These are phyloP conservation scores for Cruciata laevipes DNA, from an alignment of 257 asterid genomes.

Conservation along the genomic window DNA sequence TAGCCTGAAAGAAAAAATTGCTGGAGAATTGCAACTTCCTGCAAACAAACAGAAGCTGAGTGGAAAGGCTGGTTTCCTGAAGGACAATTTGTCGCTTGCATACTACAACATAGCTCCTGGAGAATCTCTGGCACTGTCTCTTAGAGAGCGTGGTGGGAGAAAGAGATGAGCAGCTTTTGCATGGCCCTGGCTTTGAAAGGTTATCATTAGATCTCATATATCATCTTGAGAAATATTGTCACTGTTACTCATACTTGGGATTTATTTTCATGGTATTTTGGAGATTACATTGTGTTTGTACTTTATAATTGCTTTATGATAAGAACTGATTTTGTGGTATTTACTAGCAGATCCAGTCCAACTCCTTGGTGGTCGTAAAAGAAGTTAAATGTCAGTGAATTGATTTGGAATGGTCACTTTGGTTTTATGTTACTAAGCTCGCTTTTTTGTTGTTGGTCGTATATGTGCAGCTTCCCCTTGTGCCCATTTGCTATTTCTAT, in stretches of 20 bases:
- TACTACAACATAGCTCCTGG: constrained; percentile 74
- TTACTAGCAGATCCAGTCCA: constrained; percentile 31
- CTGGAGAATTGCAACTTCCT: constrained; percentile 92
- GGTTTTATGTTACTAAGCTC: constrained; percentile 21
- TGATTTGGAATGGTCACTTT: neutral
- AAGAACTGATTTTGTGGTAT: constrained; percentile 30
- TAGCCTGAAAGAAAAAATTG: constrained; percentile 87
- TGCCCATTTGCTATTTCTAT: constrained; percentile 21
- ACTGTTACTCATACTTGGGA: constrained; percentile 12
- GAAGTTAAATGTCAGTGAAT: constrained; percentile 15
- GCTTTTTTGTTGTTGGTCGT: constrained; percentile 18
- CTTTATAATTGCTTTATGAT: constrained; percentile 17
- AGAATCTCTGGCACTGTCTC: constrained; percentile 70
- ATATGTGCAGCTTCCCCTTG: constrained; percentile 29
- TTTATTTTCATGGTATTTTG: constrained; percentile 20
- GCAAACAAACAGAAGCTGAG: constrained; percentile 93
- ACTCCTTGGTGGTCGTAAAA: constrained; percentile 25
- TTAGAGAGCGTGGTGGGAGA: constrained; percentile 98
- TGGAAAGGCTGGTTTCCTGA: constrained; percentile 97
- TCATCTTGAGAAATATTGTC: constrained; percentile 22
- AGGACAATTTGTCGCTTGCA: constrained; percentile 91
- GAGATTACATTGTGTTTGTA: constrained; percentile 28
- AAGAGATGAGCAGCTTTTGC: constrained; percentile 58
- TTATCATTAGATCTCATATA: constrained; percentile 24
- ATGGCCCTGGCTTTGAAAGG: constrained; percentile 25